These are phyloP conservation scores for Benincasa hispida DNA, from an alignment of 306 rosid species.

Conservation along the genomic window DNA sequence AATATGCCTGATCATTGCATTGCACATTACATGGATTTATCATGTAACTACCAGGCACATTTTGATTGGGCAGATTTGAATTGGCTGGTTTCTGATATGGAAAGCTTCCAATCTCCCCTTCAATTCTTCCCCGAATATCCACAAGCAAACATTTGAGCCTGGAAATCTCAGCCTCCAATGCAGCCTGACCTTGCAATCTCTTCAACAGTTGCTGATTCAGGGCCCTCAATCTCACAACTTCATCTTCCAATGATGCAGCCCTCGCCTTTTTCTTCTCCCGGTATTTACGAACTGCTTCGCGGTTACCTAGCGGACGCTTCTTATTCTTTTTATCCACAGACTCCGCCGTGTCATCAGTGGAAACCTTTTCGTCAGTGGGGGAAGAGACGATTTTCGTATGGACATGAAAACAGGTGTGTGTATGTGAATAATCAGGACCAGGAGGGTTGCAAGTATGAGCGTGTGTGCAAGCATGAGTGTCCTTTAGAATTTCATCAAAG, in stretches of 20 bases:
- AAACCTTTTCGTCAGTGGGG: slow-evolving; percentile 43
- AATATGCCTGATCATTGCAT: slow-evolving; percentile 68
- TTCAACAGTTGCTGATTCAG: slow-evolving; percentile 74
- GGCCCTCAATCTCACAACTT: slow-evolving; percentile 66
- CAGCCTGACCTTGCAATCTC: slow-evolving; percentile 81
- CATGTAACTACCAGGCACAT: slow-evolving; percentile 35
- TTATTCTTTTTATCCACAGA: slow-evolving; percentile 62
- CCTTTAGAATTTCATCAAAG: slow-evolving; percentile 67
- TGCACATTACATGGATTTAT: slow-evolving; percentile 82
- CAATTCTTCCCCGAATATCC: slow-evolving; percentile 91
- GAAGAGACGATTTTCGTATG: slow-evolving; percentile 81
- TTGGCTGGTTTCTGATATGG: slow-evolving; percentile 65
- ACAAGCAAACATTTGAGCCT: slow-evolving; percentile 96
- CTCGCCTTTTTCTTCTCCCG: slow-evolving; percentile 95
- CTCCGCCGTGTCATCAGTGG: slow-evolving; percentile 72
- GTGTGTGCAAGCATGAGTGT: slow-evolving; percentile 79
- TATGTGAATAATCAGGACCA: slow-evolving; percentile 81
- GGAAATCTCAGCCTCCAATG: slow-evolving; percentile 78
- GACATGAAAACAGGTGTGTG: slow-evolving; percentile 90
- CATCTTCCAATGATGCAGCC: slow-evolving; percentile 82
- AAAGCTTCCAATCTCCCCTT: slow-evolving; percentile 87
- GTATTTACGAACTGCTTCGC: slow-evolving; percentile 89
- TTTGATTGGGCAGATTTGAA: slow-evolving; percentile 22
- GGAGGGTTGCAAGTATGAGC: slow-evolving; percentile 98
- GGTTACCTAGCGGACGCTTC: slow-evolving; percentile 65